Evolutionary conservation across 192 early-diverging fungal species (phyloP), one percentile per base, ranked within the genome.

Genomic region (Entomortierella parvispora): DNA sequence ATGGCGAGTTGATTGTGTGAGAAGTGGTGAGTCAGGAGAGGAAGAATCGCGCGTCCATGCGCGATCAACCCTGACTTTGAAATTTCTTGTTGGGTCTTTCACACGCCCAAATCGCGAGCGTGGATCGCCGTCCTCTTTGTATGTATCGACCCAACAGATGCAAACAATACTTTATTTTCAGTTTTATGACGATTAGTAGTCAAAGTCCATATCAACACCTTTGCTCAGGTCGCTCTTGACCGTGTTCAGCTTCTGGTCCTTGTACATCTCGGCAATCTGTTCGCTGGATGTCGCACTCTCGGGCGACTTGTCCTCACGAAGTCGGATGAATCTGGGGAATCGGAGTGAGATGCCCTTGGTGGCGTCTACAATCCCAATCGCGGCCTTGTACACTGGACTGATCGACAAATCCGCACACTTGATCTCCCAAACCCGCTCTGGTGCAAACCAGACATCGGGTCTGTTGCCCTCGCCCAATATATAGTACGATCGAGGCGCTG

Each of bases 361-460:
- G 4, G 82, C 62, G 63, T 97, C 94, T 28, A 91, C 93, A 66
- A 89, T 79, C 7, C 97, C 97, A 56, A 89, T 83, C 20, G 89
- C 97, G 0, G 98, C 97, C 71, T 91, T 90, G 71, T 99, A 96
- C 17, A 92, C 90, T 2, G 98, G 97, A 58, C 96, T 98, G 42
- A 99, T 93, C 18, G 95, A 97, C 29, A 99, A 69, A 85, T 99
- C 98, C 2, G 98, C 98, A 20, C 94, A 93, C 58, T 95, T 93
- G 33, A 99, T 91, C 82, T 99, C 98, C 95, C 96, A 98, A 1
- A 99, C 96, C 62, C 91, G 80, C 45, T 80, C 81, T 18, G 97
- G 94, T 28, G 92, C 90, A 81, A 99, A 98, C 97, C 97, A 99
- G 17, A 99, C 91, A 76, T 99, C 98, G 0, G 97, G 95, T 25